Conservation (phyloP, 306 rosid genomes). For the Sindora glabra region DNA sequence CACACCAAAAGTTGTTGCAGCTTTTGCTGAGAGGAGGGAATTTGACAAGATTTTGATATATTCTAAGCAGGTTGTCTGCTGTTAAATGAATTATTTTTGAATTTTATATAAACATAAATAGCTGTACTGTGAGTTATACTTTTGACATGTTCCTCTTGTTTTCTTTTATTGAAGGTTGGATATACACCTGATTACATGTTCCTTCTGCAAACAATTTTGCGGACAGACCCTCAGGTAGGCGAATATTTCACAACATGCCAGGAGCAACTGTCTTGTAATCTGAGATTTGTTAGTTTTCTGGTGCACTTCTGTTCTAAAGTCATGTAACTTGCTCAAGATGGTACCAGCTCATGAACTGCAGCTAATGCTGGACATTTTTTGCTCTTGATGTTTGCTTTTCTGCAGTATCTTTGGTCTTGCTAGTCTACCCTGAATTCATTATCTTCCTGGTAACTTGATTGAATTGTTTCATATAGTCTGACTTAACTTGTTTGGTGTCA, state of each 20-base stretch:
- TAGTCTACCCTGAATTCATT: background rate
- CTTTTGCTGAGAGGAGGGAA: constrained; percentile 95
- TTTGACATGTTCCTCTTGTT: constrained; percentile 11
- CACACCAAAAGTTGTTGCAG: constrained; percentile 94
- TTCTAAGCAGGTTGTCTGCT: constrained; percentile 94
- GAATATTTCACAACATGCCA: constrained; percentile 1
- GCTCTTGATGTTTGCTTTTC: constrained; percentile 15
- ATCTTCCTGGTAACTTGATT: background rate
- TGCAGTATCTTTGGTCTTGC: background rate
- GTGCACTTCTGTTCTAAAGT: background rate
- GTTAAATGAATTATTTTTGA: background rate
- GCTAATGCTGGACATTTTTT: background rate
- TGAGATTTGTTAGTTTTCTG: constrained; percentile 11
- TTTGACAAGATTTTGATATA: constrained; percentile 90
- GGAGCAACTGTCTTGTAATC: background rate
- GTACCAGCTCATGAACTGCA: background rate
- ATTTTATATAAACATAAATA: background rate
- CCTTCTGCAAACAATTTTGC: constrained; percentile 86
- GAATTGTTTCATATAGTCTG: background rate
- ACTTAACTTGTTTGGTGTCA: constrained; percentile 24
- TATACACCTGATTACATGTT: constrained; percentile 90
- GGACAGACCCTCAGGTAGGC: constrained; percentile 80
- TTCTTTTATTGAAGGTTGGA: constrained; percentile 59
- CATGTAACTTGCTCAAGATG: constrained; percentile 8
- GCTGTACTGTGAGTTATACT: background rate